Evolutionary conservation across 495 filamentous ascomycete species (phyloP), one percentile per base, ranked within the genome.

Genomic region (Lasiosphaeriaceae sp.): DNA sequence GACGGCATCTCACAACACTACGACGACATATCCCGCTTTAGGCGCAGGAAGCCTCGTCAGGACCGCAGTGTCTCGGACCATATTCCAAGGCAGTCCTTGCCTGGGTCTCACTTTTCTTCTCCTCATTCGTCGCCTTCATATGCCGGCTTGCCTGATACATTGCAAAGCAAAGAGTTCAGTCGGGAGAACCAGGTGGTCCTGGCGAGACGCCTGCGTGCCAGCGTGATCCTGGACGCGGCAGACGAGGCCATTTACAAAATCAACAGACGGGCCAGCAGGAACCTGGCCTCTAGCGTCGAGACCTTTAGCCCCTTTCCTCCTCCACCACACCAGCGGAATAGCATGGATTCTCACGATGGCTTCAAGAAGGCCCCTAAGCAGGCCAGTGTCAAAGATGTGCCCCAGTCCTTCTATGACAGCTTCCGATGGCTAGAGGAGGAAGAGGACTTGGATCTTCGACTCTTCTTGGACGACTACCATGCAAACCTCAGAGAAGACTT

Each of bases 381-480:
- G 47, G 73, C 73, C 67, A 74, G 78, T 53, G 73, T 76, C 35
- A 59, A n/a, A n/a, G 60, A 58, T 11, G 57, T 64, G 23, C 57
- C 66, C 3, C 64, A 69, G 46, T 71, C 71, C 16, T 77, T 90
- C 50, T 82, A 83, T 56, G 86, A 90, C 52, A 86, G 78, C 55
- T 89, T 92, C 61, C 82, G 86, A 31, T 91, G 89, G 89, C 73
- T 93, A 52, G 89, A 95, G 23, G 88, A 89, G 57, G 86, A 90
- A 57, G 83, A 86, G 14, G 83, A 89, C 50, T 73, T 93, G 20
- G 86, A 93, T 63, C 71, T 92, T 50, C 82, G 83, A 24, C 75
- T 91, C 17, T 72, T 75, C 44, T 64, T 83, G 8, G 79, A 83
- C 63, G 77, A 81, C 53, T 80, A 80, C 61, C 77, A 80, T 52